Conservation (phyloP, 345 rosid species). For the Brassica juncea region DNA sequence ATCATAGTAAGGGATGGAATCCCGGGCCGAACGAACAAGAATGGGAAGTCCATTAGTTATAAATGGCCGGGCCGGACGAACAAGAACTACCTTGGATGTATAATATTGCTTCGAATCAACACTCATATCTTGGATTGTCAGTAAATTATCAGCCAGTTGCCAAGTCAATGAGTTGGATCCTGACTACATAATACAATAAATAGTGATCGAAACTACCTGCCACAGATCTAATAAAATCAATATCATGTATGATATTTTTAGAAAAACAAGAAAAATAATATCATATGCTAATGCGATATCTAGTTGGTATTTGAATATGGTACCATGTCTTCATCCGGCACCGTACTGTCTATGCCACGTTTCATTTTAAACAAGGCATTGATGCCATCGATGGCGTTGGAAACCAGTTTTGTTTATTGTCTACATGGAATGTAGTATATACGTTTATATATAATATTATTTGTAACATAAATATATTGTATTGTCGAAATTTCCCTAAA, state of each 20-base stretch:
- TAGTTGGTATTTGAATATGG: conserved; percentile 13
- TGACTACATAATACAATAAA: not conserved
- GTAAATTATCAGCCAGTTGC: conserved; percentile 23
- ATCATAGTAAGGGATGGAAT: no score
- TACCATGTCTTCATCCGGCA: conserved; percentile 29
- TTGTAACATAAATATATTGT: not conserved
- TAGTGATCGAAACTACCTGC: conserved; percentile 13
- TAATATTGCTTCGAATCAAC: not conserved
- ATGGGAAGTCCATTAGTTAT: no score
- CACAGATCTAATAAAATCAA: conserved; percentile 9
- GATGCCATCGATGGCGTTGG: conserved; percentile 24
- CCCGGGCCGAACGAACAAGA: no score
- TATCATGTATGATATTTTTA: conserved; percentile 1
- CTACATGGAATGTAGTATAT: not conserved
- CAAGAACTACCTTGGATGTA: not conserved
- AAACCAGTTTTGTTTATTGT: not conserved
- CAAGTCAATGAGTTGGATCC: conserved; percentile 25
- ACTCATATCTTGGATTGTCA: not conserved
- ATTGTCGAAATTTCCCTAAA: not conserved
- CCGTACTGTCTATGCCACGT: conserved; percentile 29
- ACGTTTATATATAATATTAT: not conserved
- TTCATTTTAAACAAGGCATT: conserved; percentile 21
- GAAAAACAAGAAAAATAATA: conserved; percentile 1
- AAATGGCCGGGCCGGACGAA: no score
- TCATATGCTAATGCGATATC: conserved; percentile 5